These are phyloP conservation scores for Pezicula radicicola DNA, from an alignment of 2,329 filamentous ascomycete species.

Conservation along the genomic window DNA sequence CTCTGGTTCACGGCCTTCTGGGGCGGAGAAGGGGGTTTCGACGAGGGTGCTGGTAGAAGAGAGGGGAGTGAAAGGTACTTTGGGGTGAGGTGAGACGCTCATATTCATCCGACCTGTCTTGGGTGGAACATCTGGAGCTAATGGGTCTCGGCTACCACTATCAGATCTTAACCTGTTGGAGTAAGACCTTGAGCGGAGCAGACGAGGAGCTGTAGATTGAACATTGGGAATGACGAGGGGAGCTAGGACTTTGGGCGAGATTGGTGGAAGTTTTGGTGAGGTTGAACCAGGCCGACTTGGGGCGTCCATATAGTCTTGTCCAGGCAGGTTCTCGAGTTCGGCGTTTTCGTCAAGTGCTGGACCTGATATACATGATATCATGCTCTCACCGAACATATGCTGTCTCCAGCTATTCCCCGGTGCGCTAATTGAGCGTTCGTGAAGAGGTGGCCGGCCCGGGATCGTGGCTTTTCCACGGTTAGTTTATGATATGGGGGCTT, in stretches of 20 bases:
- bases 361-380: constrained; percentile 29
- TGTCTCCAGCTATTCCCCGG: constrained; percentile 48
- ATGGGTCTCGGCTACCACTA: constrained; percentile 26
- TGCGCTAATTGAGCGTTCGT: constrained; percentile 63
- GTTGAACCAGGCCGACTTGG: constrained; percentile 8
- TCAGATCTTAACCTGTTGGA: constrained; percentile 42
- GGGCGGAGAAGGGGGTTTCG: constrained; percentile 11
- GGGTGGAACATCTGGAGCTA: constrained; percentile 37
- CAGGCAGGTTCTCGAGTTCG: constrained; percentile 21
- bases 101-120: constrained; percentile 33
- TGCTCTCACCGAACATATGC: constrained; percentile 34
- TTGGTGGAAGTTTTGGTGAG: constrained; percentile 35
- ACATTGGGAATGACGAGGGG: constrained; percentile 54
- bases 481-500: background rate
- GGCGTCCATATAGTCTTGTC: background rate
- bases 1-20: constrained; percentile 19
- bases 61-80: constrained; percentile 40
- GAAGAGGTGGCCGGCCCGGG: constrained; percentile 60
- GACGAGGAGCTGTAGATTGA: constrained; percentile 2
- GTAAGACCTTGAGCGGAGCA: constrained; percentile 12
- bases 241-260: constrained; percentile 51
- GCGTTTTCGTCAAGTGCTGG: constrained; percentile 31
- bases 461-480: constrained; percentile 53
- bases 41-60: constrained; percentile 26
- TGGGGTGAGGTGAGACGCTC: constrained; percentile 45